A percentile compares a stretch with the other conserved stretches of the same genome.
Evolutionary conservation across 768 basidiomycete genomes (phyloP).

Genomic region (Sarcodon aspratus): DNA sequence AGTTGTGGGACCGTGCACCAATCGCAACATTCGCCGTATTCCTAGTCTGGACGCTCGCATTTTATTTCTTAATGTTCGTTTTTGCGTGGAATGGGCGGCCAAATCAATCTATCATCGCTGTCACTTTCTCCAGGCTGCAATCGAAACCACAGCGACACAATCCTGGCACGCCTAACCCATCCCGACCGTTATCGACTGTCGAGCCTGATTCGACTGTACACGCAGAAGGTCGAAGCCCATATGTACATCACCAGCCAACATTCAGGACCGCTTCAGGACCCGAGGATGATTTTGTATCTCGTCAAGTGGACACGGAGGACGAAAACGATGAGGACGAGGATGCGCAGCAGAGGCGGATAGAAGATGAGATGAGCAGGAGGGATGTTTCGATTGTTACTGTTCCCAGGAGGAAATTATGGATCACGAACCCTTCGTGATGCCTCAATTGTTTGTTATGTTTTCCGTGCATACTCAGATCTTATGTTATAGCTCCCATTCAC

Average conservation of each 20-base stretch:
- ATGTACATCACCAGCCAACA: conserved; percentile 57
- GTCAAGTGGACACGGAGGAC: conserved; percentile 37
- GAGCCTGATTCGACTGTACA: conserved; percentile 25
- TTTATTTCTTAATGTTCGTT: conserved; percentile 41
- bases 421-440: conserved; percentile 51
- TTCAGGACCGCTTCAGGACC: conserved; percentile 31
- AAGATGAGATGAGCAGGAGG: conserved; percentile 71
- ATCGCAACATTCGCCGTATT: conserved; percentile 51
- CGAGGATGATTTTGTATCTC: conserved; percentile 27
- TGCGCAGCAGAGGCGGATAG: conserved; percentile 60
- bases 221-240: conserved; percentile 38
- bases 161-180: conserved; percentile 21
- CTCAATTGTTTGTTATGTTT: neutral
- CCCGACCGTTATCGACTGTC: conserved; percentile 27
- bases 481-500: conserved; percentile 10
- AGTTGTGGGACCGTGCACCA: conserved; percentile 47
- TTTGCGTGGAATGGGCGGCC: conserved; percentile 53
- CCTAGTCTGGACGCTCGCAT: conserved; percentile 45
- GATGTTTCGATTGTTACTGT: conserved; percentile 74
- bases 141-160: conserved; percentile 13
- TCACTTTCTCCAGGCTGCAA: conserved; percentile 34
- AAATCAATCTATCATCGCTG: conserved; percentile 42
- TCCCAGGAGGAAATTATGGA: conserved; percentile 64
- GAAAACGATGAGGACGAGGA: conserved; percentile 65
- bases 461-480: neutral